Evolutionary conservation across 2,329 filamentous ascomycete genomes (phyloP).

Genomic region (Alternaria dauci): DNA sequence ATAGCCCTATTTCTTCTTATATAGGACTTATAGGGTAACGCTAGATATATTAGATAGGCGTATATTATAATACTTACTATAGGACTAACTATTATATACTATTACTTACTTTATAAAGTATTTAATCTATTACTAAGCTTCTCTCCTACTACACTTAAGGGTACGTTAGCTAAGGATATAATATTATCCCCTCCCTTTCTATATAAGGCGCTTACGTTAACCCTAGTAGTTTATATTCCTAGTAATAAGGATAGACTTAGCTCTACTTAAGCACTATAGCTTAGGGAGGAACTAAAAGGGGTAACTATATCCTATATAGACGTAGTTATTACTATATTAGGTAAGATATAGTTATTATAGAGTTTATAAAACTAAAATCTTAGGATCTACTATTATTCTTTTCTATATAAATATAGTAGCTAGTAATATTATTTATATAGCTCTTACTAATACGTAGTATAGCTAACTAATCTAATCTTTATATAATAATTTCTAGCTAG

Average conservation of each 20-base stretch:
- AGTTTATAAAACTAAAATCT: neutral
- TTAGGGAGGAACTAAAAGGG: slow-evolving; percentile 5
- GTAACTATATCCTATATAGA: slow-evolving; percentile 3
- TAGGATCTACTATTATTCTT: neutral
- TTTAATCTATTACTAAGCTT: slow-evolving; percentile 19
- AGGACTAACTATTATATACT: slow-evolving; percentile 16
- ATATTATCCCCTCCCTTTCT: neutral
- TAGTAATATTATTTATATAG: neutral
- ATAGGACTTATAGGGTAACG: slow-evolving; percentile 12
- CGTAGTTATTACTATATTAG: neutral
- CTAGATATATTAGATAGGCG: slow-evolving; percentile 13
- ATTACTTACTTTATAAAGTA: slow-evolving; percentile 15
- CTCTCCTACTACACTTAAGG: slow-evolving; percentile 6
- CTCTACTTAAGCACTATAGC: slow-evolving; percentile 1
- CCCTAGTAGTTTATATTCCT: slow-evolving; percentile 1
- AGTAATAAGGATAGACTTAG: neutral
- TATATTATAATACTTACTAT: slow-evolving; percentile 10
- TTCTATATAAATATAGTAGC: neutral
- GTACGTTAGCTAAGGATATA: slow-evolving; percentile 1
- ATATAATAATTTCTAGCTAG: neutral
- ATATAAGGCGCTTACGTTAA: slow-evolving; percentile 8
- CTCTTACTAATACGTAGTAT: neutral
- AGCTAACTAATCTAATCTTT: neutral
- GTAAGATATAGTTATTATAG: slow-evolving; percentile 1
- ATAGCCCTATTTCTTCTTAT: slow-evolving; percentile 17